phyloP scores from a whole-genome alignment of 257 asterid species.

The Solanum dulcamara region DNA sequence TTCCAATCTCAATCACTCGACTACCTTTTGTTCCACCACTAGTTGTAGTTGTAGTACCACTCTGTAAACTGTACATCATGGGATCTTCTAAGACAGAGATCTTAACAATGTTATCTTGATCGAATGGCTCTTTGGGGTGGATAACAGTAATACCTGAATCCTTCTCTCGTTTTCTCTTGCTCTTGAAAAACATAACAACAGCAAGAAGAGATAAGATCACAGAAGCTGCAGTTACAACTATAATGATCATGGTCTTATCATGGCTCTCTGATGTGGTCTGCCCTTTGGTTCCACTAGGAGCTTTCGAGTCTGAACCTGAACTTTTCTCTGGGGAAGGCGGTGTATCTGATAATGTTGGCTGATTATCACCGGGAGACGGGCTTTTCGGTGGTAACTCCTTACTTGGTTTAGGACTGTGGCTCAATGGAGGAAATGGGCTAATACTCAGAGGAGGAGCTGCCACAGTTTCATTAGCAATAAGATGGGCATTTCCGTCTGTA shows the following conservation, averaged over 20 bases:
- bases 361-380: background rate
- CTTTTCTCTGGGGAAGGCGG: slow-evolving; percentile 6
- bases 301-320: background rate
- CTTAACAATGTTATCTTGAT: slow-evolving; percentile 20
- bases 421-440: slow-evolving; percentile 7
- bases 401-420: background rate
- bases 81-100: slow-evolving; percentile 20
- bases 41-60: slow-evolving; percentile 5
- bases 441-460: slow-evolving; percentile 6
- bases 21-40: slow-evolving; percentile 15
- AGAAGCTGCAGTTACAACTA: slow-evolving; percentile 15
- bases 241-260: slow-evolving; percentile 5
- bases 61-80: slow-evolving; percentile 6
- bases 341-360: slow-evolving; percentile 1
- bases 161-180: slow-evolving; percentile 5
- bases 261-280: background rate
- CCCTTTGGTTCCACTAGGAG: slow-evolving; percentile 2
- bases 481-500: slow-evolving; percentile 28
- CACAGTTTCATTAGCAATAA: slow-evolving; percentile 4
- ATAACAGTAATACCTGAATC: slow-evolving; percentile 11
- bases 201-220: slow-evolving; percentile 10
- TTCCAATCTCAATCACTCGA: slow-evolving; percentile 28
- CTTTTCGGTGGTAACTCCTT: background rate
- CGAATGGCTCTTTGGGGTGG: slow-evolving; percentile 34
- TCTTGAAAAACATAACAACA: slow-evolving; percentile 12